Base-by-base conservation (phyloP, 108 stramenopile species). In the Aurantiochytrium sp. region DNA sequence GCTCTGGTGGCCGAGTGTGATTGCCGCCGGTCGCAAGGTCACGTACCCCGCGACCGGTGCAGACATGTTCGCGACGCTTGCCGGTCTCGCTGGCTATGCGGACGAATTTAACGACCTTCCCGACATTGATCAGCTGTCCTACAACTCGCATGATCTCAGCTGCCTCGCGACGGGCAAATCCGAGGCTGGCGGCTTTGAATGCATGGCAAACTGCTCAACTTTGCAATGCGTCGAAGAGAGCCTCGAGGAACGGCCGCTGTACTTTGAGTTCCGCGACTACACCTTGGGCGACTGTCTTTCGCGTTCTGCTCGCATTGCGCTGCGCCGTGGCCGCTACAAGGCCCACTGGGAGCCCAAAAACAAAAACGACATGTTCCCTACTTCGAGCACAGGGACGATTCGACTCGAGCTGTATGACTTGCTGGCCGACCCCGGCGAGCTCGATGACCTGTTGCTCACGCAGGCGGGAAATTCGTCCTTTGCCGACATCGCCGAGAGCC, bases 331-430 rank as follows among this genome's bases (percentile, higher is more conserved):
- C 51, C 44, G 73, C 49, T 83, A 83, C 73, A 83, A 83, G 51
- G 49, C 51, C 16, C 73, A 51, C 28, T 53, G 44, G 49, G 73
- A 83, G 51, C 73, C 73, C n/a, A 53, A 47, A 44, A 83, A 83
- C 51, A 83, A 83, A 44, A 83, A 83, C 51, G 73, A 83, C n/a
- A 83, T 83, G 51, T 83, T 83, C n/a, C 73, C 73, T 12, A 83
- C 44, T 14, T 5, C 5, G 45, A 83, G 49, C 73, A 51, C 73
- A 14, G 51, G 73, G 1, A 83, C 73, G 8, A 53, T 47, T 53
- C 73, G 73, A 25, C 49, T 53, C 73, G 73, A 83, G 4, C 73
- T 83, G 19, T 83, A 51, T n/a, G 73, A 83, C 28, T 44, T 83
- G 18, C 12, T 23, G 44, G 21, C 73, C 19, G 73, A 83, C 21